phyloP scores from a whole-genome alignment of 345 rosid genomes.

The Salix exigua region DNA sequence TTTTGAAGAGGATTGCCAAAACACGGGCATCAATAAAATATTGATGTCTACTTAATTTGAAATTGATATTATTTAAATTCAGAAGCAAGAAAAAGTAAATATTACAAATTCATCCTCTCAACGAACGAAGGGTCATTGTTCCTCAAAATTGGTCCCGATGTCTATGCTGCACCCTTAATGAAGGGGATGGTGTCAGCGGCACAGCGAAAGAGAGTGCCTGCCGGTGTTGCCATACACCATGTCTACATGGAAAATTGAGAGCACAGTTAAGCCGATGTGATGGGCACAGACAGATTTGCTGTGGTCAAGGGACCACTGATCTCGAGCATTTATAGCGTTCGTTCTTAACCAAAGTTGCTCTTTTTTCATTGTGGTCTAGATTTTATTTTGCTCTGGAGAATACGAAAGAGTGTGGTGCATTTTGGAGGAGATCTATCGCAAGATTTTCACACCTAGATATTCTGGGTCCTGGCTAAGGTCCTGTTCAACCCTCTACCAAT shows the following conservation, averaged over 20 bases:
- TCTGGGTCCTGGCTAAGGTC: not conserved
- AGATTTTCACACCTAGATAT: not conserved
- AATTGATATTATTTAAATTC: too few species aligned
- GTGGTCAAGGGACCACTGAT: constrained; percentile 22
- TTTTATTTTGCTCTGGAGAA: not conserved
- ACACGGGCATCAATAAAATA: too few species aligned
- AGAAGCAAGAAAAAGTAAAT: too few species aligned
- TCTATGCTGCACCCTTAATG: not conserved
- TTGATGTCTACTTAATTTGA: too few species aligned
- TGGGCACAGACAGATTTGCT: not conserved
- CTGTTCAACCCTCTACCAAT: not conserved
- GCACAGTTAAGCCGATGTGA: constrained; percentile 19
- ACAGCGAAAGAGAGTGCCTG: not conserved
- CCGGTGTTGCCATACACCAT: not conserved
- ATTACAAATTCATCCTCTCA: not conserved
- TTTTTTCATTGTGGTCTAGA: not conserved
- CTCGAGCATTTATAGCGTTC: constrained; percentile 15
- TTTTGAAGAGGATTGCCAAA: too few species aligned
- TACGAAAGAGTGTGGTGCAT: constrained; percentile 3
- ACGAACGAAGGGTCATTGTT: not conserved
- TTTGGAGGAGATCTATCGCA: not conserved
- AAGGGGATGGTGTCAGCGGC: constrained; percentile 16
- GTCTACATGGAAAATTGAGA: constrained; percentile 10
- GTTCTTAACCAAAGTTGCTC: constrained; percentile 21
- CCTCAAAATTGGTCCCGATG: constrained; percentile 29